These are phyloP conservation scores for Mycotypha africana DNA, from an alignment of 371 early-diverging fungal species.

Conservation along the genomic window DNA sequence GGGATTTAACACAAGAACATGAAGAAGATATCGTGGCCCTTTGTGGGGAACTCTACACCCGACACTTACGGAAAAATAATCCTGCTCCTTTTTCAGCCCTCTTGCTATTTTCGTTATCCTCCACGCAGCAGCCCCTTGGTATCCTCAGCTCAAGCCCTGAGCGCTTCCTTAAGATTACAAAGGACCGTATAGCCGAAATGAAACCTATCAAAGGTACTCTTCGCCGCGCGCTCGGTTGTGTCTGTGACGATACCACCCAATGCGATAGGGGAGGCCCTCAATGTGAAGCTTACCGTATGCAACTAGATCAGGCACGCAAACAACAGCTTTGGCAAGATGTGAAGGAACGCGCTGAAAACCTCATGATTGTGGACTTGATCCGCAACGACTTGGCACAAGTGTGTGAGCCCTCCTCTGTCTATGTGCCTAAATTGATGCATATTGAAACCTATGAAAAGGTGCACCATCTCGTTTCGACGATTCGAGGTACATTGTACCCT, in stretches of 20 bases:
- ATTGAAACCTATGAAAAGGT: conserved; percentile 91
- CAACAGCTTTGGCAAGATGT: conserved; percentile 60
- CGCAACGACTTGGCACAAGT: conserved; percentile 87
- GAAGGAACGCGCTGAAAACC: conserved; percentile 93
- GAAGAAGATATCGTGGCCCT: no score
- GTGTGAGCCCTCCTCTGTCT: conserved; percentile 61
- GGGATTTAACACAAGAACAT: conserved; percentile 34
- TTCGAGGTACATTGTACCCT: conserved; percentile 59
- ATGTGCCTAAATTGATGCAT: conserved; percentile 82
- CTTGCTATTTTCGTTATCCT: conserved; percentile 49
- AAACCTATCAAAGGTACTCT: conserved; percentile 96
- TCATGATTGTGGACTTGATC: conserved; percentile 97
- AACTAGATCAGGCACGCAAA: conserved; percentile 48
- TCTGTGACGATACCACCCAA: conserved; percentile 19
- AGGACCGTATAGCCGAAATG: conserved; percentile 70
- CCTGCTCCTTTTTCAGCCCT: conserved; percentile 89
- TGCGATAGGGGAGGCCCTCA: conserved; percentile 26
- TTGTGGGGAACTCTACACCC: conserved; percentile 68
- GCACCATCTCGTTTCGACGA: conserved; percentile 90
- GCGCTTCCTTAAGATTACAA: conserved; percentile 66
- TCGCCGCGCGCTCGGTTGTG: conserved; percentile 42
- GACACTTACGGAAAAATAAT: conserved; percentile 64
- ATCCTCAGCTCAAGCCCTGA: conserved; percentile 79
- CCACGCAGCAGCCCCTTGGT: no score
- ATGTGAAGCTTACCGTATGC: conserved; percentile 20